Conservation (phyloP, 371 early-diverging fungal genomes). For the Mucor racemosus region DNA sequence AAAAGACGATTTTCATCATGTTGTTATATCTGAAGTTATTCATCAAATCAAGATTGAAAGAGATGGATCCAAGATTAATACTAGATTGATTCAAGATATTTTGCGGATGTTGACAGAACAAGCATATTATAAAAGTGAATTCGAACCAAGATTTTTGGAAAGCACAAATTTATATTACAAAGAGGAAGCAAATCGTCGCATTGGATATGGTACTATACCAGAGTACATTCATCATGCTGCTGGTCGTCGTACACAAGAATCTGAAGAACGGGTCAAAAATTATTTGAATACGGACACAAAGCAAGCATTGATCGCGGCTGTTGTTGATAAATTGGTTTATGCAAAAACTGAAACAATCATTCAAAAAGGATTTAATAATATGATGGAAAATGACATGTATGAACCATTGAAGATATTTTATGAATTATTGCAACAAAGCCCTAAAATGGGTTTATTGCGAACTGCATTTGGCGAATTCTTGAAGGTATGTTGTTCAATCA, state of each 20-base stretch:
- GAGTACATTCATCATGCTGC: slow-evolving; percentile 69
- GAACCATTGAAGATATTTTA: slow-evolving; percentile 67
- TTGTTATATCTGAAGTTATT: slow-evolving; percentile 13
- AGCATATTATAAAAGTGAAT: slow-evolving; percentile 65
- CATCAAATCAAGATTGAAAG: slow-evolving; percentile 28
- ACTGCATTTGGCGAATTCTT: slow-evolving; percentile 41
- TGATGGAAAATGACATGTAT: slow-evolving; percentile 64
- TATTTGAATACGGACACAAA: slow-evolving; percentile 76
- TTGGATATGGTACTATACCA: slow-evolving; percentile 53
- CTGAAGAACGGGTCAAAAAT: slow-evolving; percentile 60
- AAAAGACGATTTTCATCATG: slow-evolving; percentile 5
- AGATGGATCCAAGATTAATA: slow-evolving; percentile 60
- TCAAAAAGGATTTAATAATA: slow-evolving; percentile 66
- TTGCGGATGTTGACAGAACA: slow-evolving; percentile 84
- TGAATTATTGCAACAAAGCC: slow-evolving; percentile 21
- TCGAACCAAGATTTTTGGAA: slow-evolving; percentile 71
- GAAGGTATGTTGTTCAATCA: slow-evolving; percentile 23
- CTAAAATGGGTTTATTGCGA: slow-evolving; percentile 20
- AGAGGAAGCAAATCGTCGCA: slow-evolving; percentile 61
- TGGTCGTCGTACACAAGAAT: slow-evolving; percentile 68
- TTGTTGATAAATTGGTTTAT: slow-evolving; percentile 68
- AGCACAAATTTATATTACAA: slow-evolving; percentile 71
- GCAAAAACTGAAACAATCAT: slow-evolving; percentile 66
- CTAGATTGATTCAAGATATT: slow-evolving; percentile 63
- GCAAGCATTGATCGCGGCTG: slow-evolving; percentile 56